phyloP scores from a whole-genome alignment of 2,329 filamentous ascomycete genomes.

The Nigrospora osmanthi region DNA sequence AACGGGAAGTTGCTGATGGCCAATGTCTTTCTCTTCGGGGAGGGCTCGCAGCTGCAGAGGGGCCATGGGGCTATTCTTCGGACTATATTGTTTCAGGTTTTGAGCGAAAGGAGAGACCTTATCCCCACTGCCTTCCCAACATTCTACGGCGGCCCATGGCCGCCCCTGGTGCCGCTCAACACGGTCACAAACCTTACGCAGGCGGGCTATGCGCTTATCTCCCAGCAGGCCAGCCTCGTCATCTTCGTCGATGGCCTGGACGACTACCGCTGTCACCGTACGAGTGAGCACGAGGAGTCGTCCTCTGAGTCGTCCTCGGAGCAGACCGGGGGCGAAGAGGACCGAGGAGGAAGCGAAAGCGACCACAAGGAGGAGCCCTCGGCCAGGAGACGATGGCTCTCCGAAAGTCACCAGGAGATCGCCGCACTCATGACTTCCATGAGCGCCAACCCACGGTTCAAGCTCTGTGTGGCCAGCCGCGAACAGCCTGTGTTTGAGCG shows the following conservation, averaged over 20 bases:
- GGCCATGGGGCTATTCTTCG: not conserved
- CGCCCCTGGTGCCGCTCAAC: slow-evolving; percentile 18
- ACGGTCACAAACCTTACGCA: slow-evolving; percentile 16
- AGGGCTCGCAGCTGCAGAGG: slow-evolving; percentile 1
- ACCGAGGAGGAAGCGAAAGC: slow-evolving; percentile 7
- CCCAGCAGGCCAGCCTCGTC: slow-evolving; percentile 14
- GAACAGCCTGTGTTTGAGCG: slow-evolving; percentile 1
- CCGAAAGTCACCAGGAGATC: slow-evolving; percentile 17
- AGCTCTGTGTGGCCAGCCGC: slow-evolving; percentile 2
- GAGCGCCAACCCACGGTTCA: not conserved
- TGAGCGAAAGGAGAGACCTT: slow-evolving; percentile 1
- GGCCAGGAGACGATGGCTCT: slow-evolving; percentile 20
- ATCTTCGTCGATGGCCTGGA: slow-evolving; percentile 20
- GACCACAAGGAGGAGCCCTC: slow-evolving; percentile 16
- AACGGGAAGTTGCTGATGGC: not conserved
- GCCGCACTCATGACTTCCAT: slow-evolving; percentile 9
- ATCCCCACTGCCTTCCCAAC: slow-evolving; percentile 1
- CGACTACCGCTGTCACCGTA: slow-evolving; percentile 18
- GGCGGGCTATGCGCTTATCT: slow-evolving; percentile 19
- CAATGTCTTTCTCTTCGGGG: not conserved
- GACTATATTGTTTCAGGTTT: slow-evolving; percentile 1
- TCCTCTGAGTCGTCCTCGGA: slow-evolving; percentile 10
- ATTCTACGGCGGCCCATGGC: slow-evolving; percentile 18
- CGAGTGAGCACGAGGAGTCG: slow-evolving; percentile 16
- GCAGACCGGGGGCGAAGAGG: not conserved